Percentiles rank a stretch among this genome's conserved stretches.
Conservation (phyloP, 768 basidiomycete genomes). For the Lactarius evosmus region DNA sequence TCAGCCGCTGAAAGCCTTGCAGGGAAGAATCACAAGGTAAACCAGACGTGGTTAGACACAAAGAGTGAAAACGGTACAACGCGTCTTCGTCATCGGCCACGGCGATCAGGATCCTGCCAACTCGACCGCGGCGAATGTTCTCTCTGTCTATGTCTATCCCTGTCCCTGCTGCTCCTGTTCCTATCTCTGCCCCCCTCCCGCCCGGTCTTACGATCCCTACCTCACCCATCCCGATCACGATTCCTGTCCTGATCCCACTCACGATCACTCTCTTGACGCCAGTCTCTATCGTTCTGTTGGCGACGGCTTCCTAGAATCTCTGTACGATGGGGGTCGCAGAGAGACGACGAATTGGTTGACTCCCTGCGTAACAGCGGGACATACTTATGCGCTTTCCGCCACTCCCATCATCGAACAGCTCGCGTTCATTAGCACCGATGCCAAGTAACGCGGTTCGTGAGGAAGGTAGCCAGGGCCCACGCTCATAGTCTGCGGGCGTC, state of each 20-base stretch:
- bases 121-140: conserved; percentile 12
- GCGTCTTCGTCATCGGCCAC: background rate
- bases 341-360: conserved; percentile 24
- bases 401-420: conserved; percentile 66
- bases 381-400: conserved; percentile 58
- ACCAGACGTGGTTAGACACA: no score
- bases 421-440: conserved; percentile 88
- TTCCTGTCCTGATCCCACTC: background rate
- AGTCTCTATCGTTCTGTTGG: conserved; percentile 9
- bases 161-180: no score
- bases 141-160: conserved; percentile 14
- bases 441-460: conserved; percentile 84
- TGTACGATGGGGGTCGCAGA: conserved; percentile 7
- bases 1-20: no score
- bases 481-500: conserved; percentile 80
- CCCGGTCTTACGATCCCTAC: conserved; percentile 3
- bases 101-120: conserved; percentile 14
- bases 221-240: background rate
- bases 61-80: background rate
- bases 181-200: no score
- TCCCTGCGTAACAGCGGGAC: conserved; percentile 78
- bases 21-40: no score
- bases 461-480: conserved; percentile 82
- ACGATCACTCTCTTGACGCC: conserved; percentile 5
- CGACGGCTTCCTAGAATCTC: conserved; percentile 11